Base-by-base conservation (phyloP, 331 rosid species). In the Telfairia occidentalis region DNA sequence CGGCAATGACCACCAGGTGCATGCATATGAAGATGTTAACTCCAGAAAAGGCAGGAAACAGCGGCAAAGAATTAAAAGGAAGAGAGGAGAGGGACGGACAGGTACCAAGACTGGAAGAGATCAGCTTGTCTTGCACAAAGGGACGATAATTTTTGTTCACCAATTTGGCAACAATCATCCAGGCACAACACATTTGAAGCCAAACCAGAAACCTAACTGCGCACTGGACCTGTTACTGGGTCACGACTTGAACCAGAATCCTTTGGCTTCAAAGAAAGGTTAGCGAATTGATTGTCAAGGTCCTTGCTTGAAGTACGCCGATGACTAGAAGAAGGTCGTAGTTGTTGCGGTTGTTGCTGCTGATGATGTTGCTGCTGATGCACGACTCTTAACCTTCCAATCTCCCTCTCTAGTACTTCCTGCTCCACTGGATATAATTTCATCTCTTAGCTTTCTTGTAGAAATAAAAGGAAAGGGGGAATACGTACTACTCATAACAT, bases 381-480 rank as follows among this genome's bases (percentile, higher is more conserved):
- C 89, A 82, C 55, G 13, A 86, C 11, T 69, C 96, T 87, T 72
- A 95, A 81, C 89, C 98, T 90, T 59, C 90, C 86, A 12, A 93
- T 89, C 84, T 93, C 98, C 82, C 88, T 93, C 86, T 93, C 98
- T 83, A 93, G 83, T 73, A 93, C 86, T 84, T 93, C 97, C 53
- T 93, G 98, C 86, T 93, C 98, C 96, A 93, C 98, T 95, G 87
- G 61, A 88, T 54, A 85, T 77, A 59, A 35, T 60, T 40, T 69
- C 11, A 71, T 23, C 69, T 49, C 30, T 81, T 63, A 83, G 84
- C 30, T 79, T 37, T 53, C 78, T 63, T 21, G 46, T 46, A 40
- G 38, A 23, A 53, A 49, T 40, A 30, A 58, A 37, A 43, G 40
- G 19, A 71, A 26, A 26, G 3, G 24, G 21, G 63, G 54, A 6